Conservation (phyloP, 495 filamentous ascomycete genomes). For the Cercophora samala region DNA sequence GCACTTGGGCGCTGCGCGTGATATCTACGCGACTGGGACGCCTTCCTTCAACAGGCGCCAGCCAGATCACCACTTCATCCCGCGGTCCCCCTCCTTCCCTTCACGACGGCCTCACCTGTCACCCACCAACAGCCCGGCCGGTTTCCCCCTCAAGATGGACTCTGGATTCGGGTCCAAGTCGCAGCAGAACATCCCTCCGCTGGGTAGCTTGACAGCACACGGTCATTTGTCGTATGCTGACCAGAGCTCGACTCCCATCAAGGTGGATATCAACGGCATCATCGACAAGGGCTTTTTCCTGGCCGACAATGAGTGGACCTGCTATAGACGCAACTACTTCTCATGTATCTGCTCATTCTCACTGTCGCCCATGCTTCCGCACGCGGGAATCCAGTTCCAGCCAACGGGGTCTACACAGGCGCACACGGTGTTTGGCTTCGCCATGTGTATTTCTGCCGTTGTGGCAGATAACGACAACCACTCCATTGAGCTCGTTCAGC, state of each 20-base stretch:
- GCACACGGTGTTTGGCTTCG: constrained; percentile 62
- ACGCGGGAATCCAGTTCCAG: constrained; percentile 39
- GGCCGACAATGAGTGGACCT: constrained; percentile 87
- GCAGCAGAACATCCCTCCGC: constrained; percentile 55
- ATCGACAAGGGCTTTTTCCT: constrained; percentile 94
- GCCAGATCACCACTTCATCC: constrained; percentile 47
- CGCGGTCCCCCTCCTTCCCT: constrained; percentile 48
- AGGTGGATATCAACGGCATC: constrained; percentile 74
- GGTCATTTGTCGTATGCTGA: constrained; percentile 59
- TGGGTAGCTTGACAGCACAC: constrained; percentile 54
- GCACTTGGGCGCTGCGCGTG: constrained; percentile 46
- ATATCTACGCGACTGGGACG: constrained; percentile 48
- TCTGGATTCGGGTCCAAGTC: constrained; percentile 39
- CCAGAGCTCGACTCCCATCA: constrained; percentile 52
- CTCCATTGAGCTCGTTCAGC: constrained; percentile 82
- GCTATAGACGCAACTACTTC: constrained; percentile 94
- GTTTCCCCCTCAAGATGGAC: constrained; percentile 50
- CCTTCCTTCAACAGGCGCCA: constrained; percentile 44
- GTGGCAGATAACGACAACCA: constrained; percentile 76
- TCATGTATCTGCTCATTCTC: constrained; percentile 79
- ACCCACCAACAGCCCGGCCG: constrained; percentile 45
- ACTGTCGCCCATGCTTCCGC: constrained; percentile 50
- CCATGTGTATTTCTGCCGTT: constrained; percentile 84
- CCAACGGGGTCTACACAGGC: constrained; percentile 35
- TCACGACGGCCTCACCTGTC: constrained; percentile 50